Evolutionary conservation across 179 eudicot genomes (phyloP), one percentile per base, ranked within the genome.

Genomic region (Silene vulgaris): DNA sequence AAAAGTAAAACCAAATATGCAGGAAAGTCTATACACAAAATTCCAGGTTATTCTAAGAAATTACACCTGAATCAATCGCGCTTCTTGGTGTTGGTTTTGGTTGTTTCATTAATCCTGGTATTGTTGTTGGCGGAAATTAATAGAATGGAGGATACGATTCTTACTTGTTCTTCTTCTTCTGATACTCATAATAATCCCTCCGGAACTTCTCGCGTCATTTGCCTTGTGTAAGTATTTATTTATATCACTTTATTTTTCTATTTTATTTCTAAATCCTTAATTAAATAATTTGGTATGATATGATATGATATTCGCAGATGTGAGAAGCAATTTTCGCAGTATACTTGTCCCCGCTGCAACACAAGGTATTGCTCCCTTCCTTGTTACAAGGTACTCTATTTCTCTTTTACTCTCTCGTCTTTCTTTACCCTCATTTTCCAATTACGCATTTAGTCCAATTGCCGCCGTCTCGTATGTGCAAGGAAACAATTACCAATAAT

Each of bases 341-440:
- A 92, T 74, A 89, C 96, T 68, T 92, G 99, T 71, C 97, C 97
- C 8, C 89, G 97, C 9, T 95, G 99, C 88, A 92, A 90, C 71
- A 84, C 84, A 65, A 86, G 90, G 52, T 95, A 95, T 80, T 95
- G 97, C 87, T 95, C 97, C 29, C 95, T 95, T 71, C 93, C 78
- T 54, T 95, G 97, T 80, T 95, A 95, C 89, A 95, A 92, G 92
- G 98, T 92, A 76, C 63, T 54, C 1, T 1, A 0, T 50, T 14
- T 13, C 0, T 13, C 6, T 5, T 5, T 1, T 6, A 1, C 48
- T 26, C 23, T 12, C 68, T 64, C 3, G 14, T 64, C 21, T 3
- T 9, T 21, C 1, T 21, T 63, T 21, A 7, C 14, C 19, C 17
- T 65, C 28, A 3, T 65, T 30, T 54, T 54, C 59, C 12, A 54